Base-by-base conservation (phyloP, 805 yeast genomes). In the Starmera dryadoides region DNA sequence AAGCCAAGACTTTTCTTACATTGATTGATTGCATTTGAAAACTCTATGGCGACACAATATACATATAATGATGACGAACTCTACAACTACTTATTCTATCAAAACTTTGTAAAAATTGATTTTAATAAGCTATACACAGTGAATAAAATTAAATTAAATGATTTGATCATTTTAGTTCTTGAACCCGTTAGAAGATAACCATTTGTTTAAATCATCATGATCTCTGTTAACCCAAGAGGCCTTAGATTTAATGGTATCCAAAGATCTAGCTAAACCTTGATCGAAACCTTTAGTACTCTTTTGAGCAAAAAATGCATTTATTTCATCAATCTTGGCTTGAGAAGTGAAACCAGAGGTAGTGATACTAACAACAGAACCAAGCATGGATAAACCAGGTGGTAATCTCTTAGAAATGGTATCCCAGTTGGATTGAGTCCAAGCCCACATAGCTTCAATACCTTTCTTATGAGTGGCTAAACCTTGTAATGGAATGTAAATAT, bases 321-420 rank as follows among this genome's bases (percentile, higher is more conserved):
- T 72, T 41, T 69, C 72, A 18, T 68, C 65, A 48, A 69, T 69
- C 45, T 77, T 77, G 26, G 68, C 74, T 29, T 61, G 58, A 39
- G 75, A 73, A 22, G 87, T 72, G 62, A 77, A 81, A 1, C 82
- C 77, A 19, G 78, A 62, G 30, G 85, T 72, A 35, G 80, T 64
- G 28, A 83, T 46, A 25, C 71, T 67, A 30, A 91, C 83, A 42
- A 93, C 79, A 16, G 81, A 68, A 17, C 91, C 83, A 51, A 91
- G 69, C 86, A 88, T 77, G 19, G 87, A 71, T 46, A 82, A 71
- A 11, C 86, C 82, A 14, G 95, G 86, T 37, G 97, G 96, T 56
- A 87, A 73, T 53, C 72, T 66, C 58, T 76, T 71, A 50, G 64
- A 63, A 43, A 91, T 56, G 34, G 66, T 71, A 41, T 77, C 87